A percentile compares a stretch with the other conserved stretches of the same genome.
Evolutionary conservation across 495 filamentous ascomycete genomes (phyloP).

Genomic region (Lasiosphaeria miniovina): DNA sequence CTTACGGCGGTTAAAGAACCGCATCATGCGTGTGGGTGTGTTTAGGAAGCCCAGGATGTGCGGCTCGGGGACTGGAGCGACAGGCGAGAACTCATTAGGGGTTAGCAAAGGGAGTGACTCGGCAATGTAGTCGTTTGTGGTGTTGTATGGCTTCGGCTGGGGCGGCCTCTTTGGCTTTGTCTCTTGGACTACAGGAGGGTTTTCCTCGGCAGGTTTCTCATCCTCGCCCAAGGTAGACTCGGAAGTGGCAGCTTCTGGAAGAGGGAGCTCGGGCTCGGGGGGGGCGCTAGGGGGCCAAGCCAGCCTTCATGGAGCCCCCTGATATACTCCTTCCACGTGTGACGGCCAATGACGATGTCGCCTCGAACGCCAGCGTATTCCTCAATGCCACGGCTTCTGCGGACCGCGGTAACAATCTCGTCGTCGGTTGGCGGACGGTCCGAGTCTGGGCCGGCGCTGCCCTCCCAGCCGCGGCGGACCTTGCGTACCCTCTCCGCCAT

Average conservation of each 20-base stretch:
- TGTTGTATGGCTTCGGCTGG: slow-evolving; percentile 63
- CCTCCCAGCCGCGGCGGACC: slow-evolving; percentile 56
- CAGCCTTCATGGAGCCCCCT: slow-evolving; percentile 93
- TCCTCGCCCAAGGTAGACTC: slow-evolving; percentile 30
- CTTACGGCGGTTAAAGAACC: slow-evolving; percentile 81
- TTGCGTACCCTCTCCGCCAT: slow-evolving; percentile 80
- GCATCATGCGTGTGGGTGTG: slow-evolving; percentile 79
- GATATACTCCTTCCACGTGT: slow-evolving; percentile 98
- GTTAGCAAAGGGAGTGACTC: slow-evolving; percentile 56
- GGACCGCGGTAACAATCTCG: slow-evolving; percentile 53
- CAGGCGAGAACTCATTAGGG: slow-evolving; percentile 61
- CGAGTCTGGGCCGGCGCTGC: slow-evolving; percentile 44
- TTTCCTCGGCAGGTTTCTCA: slow-evolving; percentile 27
- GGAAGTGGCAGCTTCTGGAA: slow-evolving; percentile 20
- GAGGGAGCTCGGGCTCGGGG: slow-evolving; percentile 20
- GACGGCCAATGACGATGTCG: slow-evolving; percentile 84
- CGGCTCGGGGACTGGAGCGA: slow-evolving; percentile 71
- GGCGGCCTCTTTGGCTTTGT: slow-evolving; percentile 47
- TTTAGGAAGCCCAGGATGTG: slow-evolving; percentile 93
- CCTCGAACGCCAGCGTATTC: slow-evolving; percentile 73
- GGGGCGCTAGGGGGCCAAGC: slow-evolving; percentile 71
- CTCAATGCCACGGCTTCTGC: slow-evolving; percentile 57
- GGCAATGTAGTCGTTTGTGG: slow-evolving; percentile 62
- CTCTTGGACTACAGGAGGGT: slow-evolving; percentile 41
- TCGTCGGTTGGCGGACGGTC: slow-evolving; percentile 48